Evolutionary conservation across 495 filamentous ascomycete genomes (phyloP).

Genomic region (Aspergillus mulundensis): DNA sequence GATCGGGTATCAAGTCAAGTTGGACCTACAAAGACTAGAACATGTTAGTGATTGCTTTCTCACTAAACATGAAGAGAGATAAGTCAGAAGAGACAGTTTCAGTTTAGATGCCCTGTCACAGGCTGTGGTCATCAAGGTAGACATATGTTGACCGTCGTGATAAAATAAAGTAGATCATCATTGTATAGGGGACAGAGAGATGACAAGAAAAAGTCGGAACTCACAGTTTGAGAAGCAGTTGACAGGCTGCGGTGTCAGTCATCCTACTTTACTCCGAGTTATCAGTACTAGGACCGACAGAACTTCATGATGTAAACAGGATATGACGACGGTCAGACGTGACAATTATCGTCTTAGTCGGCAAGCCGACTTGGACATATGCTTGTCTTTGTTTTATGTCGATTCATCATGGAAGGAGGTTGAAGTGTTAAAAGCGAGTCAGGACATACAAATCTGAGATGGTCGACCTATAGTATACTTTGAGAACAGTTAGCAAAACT

Average conservation of each 20-base stretch:
- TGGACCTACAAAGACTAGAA: not conserved
- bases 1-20: not conserved
- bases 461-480: not conserved
- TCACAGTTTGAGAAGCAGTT: conserved; percentile 15
- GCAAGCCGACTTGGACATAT: conserved; percentile 55
- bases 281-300: conserved; percentile 13
- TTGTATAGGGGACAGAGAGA: conserved; percentile 36
- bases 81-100: conserved; percentile 31
- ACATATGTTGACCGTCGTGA: conserved; percentile 99
- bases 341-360: conserved; percentile 49
- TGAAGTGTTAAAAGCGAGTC: conserved; percentile 7
- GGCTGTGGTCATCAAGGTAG: conserved; percentile 84
- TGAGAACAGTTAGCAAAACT: conserved; percentile 22
- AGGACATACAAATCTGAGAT: conserved; percentile 28
- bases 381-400: conserved; percentile 53
- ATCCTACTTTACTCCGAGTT: not conserved
- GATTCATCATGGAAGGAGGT: conserved; percentile 44
- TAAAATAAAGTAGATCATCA: conserved; percentile 73
- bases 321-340: conserved; percentile 40
- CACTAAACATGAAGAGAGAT: not conserved
- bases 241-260: not conserved
- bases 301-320: conserved; percentile 7
- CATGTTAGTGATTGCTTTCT: not conserved
- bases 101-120: conserved; percentile 78
- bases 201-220: conserved; percentile 16